Evolutionary conservation across 2,329 filamentous ascomycete genomes (phyloP).

Genomic region (Mycogone perniciosa): DNA sequence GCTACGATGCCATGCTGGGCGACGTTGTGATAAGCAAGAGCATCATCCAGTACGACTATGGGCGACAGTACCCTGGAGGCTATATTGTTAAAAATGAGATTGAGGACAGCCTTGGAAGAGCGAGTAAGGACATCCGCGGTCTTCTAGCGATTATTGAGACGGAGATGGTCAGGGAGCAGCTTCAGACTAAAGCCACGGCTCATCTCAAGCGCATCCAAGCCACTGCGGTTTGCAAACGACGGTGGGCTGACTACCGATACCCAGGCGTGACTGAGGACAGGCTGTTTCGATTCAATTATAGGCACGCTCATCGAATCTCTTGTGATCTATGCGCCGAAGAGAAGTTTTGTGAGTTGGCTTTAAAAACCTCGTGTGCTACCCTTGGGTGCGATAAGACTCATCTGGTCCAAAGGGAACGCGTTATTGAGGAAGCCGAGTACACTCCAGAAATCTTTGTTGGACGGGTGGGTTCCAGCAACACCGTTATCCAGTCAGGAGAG

Average conservation of each 20-base stretch:
- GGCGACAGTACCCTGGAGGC: conserved; percentile 18
- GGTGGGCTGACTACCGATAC: too few relatives aligned
- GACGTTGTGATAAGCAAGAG: conserved; percentile 28
- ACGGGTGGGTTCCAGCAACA: conserved; percentile 31
- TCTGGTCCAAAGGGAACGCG: conserved; percentile 8
- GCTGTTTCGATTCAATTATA: too few relatives aligned
- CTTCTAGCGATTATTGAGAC: conserved; percentile 20
- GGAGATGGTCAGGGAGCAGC: conserved; percentile 6
- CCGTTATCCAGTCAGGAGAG: conserved; percentile 31
- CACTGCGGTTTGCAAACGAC: too few relatives aligned
- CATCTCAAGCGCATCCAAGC: too few relatives aligned
- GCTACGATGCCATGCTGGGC: conserved; percentile 21
- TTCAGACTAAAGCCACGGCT: conserved; percentile 8
- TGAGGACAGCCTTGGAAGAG: conserved; percentile 21
- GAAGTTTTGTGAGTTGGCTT: conserved; percentile 19
- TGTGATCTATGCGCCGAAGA: conserved; percentile 7
- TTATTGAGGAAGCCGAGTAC: conserved; percentile 9
- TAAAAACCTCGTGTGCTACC: conserved; percentile 18
- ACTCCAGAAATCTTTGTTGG: conserved; percentile 32
- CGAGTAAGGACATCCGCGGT: conserved; percentile 23
- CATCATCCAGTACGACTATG: conserved; percentile 25
- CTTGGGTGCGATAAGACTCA: conserved; percentile 21
- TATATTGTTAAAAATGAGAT: conserved; percentile 22
- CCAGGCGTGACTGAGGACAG: too few relatives aligned
- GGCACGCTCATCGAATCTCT: too few relatives aligned